Base-by-base conservation (phyloP, 164 flowering plant genomes). In the Kalanchoe fedtschenkoi region DNA sequence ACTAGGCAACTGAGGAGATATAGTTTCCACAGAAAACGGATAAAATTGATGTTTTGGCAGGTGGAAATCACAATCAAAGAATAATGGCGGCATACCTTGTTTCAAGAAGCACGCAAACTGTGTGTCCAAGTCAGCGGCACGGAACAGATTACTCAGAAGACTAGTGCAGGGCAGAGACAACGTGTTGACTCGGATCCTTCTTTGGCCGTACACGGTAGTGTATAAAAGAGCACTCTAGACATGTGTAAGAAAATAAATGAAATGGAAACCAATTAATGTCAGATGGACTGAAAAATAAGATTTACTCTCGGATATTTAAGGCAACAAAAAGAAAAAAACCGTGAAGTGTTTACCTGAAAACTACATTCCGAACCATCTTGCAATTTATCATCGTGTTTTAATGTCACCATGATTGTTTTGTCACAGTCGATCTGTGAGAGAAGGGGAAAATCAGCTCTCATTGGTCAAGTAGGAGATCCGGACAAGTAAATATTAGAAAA, bases 171-270 rank as follows among this genome's bases (percentile, higher is more conserved):
- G 83, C 66, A 95, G 80, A 34, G 99, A 95, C 44, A 95, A 76
- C 35, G 86, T 91, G 42, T 78, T 76, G 64, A 95, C 87, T n/a
- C 99, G 85, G 60, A 95, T 95, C 76, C 97, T 87, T 86, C 99
- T 81, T 84, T 95, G 89, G 46, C 99, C 99, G 75, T 83, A 83
- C 17, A 88, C 73, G 42, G 97, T 95, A 61, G 99, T 95, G 75
- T 95, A 95, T 35, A 95, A 90, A 78, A 95, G 95, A n/a, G 99
- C 99, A 74, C 96, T 91, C 99, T 95, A 77, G 34, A 71, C 14
- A 51, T n/a, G n/a, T n/a, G n/a, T n/a, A 62, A 54, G 7, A 4
- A 56, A 57, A 6, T 30, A 22, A 35, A 60, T 5, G 64, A 13
- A 13, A 34, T 8, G 34, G 39, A n/a, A 6, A 7, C 58, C 1